Base-by-base conservation (phyloP, 371 early-diverging fungal species). In the Ordospora pajunii region DNA sequence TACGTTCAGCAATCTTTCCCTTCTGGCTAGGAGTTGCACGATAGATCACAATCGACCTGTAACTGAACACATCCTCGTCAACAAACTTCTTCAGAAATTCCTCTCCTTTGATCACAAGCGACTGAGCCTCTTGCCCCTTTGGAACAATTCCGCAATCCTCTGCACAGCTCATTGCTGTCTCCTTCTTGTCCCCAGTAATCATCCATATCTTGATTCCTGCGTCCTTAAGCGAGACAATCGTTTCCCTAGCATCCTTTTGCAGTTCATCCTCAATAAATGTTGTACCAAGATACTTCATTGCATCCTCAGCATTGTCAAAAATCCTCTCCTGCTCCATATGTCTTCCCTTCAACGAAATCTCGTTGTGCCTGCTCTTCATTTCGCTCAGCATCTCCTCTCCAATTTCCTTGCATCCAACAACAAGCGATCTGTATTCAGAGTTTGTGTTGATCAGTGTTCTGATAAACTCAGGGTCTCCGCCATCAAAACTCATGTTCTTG, bases 171-270 rank as follows among this genome's bases (percentile, higher is more conserved):
- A 93, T 92, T n/a, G 99, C 97, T 0, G 97, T 97, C 83, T 97
- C 97, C 84, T 93, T 84, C 85, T 96, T 96, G 84, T 99, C 99
- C 51, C 99, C 99, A 0, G 99, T 99, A 67, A 99, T 83, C 37
- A 99, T 96, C 96, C 96, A 98, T 42, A 96, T 88, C 80, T 92
- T 91, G 81, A 96, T 93, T 0, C 95, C 95, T 0, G 94, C 93
- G 25, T 89, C 86, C 11, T 89, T 86, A 5, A 96, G 86, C 6
- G 88, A 84, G 17, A 88, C 89, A 54, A 98, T 92, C 37, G 91
- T 91, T 87, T 93, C 89, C 0, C 93, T 92, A 0, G 94, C 96
- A 23, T 91, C 90, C 50, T 93, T 93, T 83, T 96, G 96, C 40
- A 98, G 86, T 78, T 91, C 90, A 85, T 99, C 99, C 84, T 97